These are phyloP conservation scores for Iberis amara DNA, from an alignment of 441 rosid species.

Conservation along the genomic window DNA sequence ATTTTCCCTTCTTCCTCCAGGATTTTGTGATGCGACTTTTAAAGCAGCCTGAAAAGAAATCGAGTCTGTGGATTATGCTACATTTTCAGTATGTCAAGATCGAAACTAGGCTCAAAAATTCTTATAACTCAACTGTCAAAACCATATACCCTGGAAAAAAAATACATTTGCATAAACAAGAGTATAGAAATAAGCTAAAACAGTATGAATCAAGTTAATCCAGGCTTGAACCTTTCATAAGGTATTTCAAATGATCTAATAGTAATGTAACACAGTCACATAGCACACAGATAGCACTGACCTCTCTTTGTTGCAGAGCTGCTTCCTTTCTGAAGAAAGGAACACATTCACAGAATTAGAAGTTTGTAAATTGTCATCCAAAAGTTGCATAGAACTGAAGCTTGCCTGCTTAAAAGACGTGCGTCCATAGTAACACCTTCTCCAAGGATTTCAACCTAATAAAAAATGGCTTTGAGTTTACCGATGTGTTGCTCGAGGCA, in stretches of 20 bases:
- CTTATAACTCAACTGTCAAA: conserved; percentile 7
- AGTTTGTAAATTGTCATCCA: not conserved
- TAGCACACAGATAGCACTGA: conserved; percentile 29
- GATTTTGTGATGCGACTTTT: conserved; percentile 48
- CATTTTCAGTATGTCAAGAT: not conserved
- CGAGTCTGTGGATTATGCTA: conserved; percentile 9
- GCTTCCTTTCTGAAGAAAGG: conserved; percentile 69
- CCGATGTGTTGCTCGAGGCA: conserved; percentile 1
- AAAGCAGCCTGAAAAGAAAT: conserved; percentile 59
- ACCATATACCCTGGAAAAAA: not conserved
- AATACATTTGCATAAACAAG: not conserved
- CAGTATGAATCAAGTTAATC: not conserved
- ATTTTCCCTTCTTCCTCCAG: conserved; percentile 44
- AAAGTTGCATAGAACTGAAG: conserved; percentile 14
- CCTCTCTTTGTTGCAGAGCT: conserved; percentile 86
- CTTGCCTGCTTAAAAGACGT: conserved; percentile 77
- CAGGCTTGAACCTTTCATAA: conserved; percentile 7
- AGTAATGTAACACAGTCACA: not conserved
- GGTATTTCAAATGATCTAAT: not conserved
- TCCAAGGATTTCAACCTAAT: conserved; percentile 65
- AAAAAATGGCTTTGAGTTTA: conserved; percentile 9
- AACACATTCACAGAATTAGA: conserved; percentile 28
- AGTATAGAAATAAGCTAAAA: conserved; percentile 7
- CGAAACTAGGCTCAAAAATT: too few relatives aligned
- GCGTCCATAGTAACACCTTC: conserved; percentile 79